Evolutionary conservation across 106 monocot genomes (phyloP), one percentile per base, ranked within the genome.

Genomic region (Narthecium ossifragum): DNA sequence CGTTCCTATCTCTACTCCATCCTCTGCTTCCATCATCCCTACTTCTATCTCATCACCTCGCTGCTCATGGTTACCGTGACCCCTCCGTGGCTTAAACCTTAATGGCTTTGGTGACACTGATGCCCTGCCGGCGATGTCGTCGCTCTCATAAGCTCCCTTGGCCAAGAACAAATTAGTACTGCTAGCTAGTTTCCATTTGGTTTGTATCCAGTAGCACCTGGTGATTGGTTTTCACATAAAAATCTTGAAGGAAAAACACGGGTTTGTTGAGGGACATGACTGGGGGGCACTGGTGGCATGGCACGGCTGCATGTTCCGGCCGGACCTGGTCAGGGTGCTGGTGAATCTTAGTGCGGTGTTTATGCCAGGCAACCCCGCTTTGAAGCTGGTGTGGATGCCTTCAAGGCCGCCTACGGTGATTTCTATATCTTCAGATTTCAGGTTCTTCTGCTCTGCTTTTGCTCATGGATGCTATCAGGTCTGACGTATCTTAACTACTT

Each of bases 191-290:
- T 66, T 41, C 56, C 22, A 57, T 68, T 20, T 18, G 10, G 36
- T 5, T 36, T 36, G 5, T 5, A 36, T 36, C n/a, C n/a, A n/a
- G n/a, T n/a, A n/a, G n/a, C n/a, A n/a, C n/a, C n/a, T n/a, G n/a
- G n/a, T n/a, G n/a, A n/a, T n/a, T n/a, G n/a, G n/a, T n/a, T n/a
- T n/a, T n/a, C n/a, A n/a, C n/a, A n/a, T n/a, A n/a, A n/a, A 5
- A 10, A 36, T 36, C 7, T 36, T 10, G 5, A 6, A 5, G 10
- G 36, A 36, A n/a, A 10, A 6, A 49, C 4, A 55, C 80, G 86
- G 81, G 40, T 78, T 86, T 37, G 74, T 86, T 27, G 86, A 81
- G 36, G 86, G 86, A 17, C 81, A 86, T 26, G 86, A 81, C 64
- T 86, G 86, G 86, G 86, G 81, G 15, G 86, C 86, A 1, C 9